Percentiles rank a stretch among this genome's conserved stretches.
Conservation (phyloP, 257 asterid species). For the Solanum verrucosum region DNA sequence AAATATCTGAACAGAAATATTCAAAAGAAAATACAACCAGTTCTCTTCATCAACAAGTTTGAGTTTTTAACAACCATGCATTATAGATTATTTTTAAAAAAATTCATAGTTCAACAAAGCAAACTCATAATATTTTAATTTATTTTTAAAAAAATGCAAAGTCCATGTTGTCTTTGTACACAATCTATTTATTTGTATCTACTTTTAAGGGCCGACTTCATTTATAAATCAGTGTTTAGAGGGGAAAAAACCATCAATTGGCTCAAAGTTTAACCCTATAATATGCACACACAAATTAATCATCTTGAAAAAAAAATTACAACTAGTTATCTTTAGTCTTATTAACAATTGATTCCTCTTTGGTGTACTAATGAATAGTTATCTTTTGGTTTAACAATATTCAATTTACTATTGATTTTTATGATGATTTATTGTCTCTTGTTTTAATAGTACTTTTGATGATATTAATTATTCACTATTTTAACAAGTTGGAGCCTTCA, state of each 20-base stretch:
- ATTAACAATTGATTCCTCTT: background rate
- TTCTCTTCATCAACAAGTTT: background rate
- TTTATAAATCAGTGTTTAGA: background rate
- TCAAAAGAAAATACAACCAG: background rate
- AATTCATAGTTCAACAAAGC: background rate
- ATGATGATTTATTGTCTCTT: background rate
- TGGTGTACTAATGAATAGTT: background rate
- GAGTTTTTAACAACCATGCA: background rate
- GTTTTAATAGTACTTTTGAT: background rate
- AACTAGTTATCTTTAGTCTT: background rate
- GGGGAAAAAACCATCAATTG: background rate
- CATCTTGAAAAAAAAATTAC: background rate
- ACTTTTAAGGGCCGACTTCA: background rate
- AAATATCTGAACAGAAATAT: background rate
- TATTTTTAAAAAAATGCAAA: background rate
- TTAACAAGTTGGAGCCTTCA: background rate
- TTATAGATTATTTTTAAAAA: background rate
- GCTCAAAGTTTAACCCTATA: background rate
- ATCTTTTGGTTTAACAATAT: background rate
- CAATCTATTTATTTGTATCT: background rate
- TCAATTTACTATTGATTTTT: background rate
- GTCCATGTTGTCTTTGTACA: background rate
- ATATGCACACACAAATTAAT: background rate
- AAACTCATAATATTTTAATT: background rate
- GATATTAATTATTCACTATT: background rate